These are phyloP conservation scores for Talaromyces nanjingensis DNA, from an alignment of 495 filamentous ascomycete genomes.

Conservation along the genomic window DNA sequence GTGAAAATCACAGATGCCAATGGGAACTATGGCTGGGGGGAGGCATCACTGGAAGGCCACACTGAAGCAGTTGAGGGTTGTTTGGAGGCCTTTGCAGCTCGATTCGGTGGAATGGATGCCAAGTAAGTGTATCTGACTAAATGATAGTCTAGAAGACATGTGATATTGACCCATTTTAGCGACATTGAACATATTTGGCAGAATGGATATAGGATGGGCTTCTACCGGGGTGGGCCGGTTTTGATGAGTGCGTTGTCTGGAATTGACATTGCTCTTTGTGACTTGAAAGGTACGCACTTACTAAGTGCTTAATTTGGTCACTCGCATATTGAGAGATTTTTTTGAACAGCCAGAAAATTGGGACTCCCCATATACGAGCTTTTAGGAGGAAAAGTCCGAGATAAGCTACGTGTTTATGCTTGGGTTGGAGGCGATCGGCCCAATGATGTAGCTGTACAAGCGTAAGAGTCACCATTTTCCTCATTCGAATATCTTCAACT, in stretches of 20 bases:
- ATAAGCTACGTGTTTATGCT: constrained; percentile 68
- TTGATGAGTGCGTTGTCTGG: background rate
- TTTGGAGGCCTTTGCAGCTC: background rate
- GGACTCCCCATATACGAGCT: constrained; percentile 67
- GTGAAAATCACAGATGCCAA: background rate
- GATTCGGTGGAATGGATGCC: background rate
- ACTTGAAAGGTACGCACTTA: background rate
- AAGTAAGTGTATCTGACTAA: background rate
- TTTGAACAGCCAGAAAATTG: constrained; percentile 22
- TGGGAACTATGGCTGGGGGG: background rate
- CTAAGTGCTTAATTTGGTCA: background rate
- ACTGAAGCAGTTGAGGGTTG: background rate
- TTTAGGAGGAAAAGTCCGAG: constrained; percentile 68
- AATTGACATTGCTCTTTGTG: background rate
- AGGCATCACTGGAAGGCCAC: background rate
- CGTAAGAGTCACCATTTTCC: constrained; percentile 12
- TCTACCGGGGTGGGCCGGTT: background rate
- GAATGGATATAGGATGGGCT: background rate
- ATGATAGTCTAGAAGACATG: background rate
- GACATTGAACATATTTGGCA: background rate
- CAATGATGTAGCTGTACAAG: constrained; percentile 47
- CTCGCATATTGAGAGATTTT: background rate
- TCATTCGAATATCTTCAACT: background rate
- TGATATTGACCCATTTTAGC: background rate
- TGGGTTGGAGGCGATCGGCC: constrained; percentile 81